Base-by-base conservation (phyloP, 768 basidiomycete species). In the Saitozyma podzolica region DNA sequence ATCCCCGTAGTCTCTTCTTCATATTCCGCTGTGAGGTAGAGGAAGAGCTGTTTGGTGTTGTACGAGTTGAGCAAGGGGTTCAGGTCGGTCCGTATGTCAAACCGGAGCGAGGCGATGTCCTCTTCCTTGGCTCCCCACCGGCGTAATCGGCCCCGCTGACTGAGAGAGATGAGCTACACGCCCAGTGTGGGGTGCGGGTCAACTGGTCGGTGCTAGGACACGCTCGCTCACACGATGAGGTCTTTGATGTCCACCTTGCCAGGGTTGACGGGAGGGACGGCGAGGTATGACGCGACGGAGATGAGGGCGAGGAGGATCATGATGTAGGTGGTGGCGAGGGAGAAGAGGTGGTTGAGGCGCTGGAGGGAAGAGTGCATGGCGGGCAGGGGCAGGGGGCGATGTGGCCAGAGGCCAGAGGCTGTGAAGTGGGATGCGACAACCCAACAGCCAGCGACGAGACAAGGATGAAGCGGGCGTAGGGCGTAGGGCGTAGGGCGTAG, bases 1-100 rank as follows among this genome's bases (percentile, higher is more conserved):
- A 53, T 54, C n/a, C 58, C 58, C 3, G 56, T 61, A 11, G 19
- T 37, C n/a, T 48, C 56, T n/a, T 70, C 74, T 49, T 54, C 51
- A 40, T 73, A 73, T 6, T 63, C 42, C 14, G 74, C 74, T 10
- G 72, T 73, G 0, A 76, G 61, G 54, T 76, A 71, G 37, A 76
- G 59, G 61, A 76, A 73, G 3, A 76, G 61, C 48, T 76, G 74
- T 62, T 76, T 76, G 20, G 74, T 76, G 54, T 76, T 76, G 61
- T 71, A 76, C 11, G 74, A 73, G 63, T 69, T 72, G 20, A 76
- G 66, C 9, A 76, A 48, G 14, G 72, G 68, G 42, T 67, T 68
- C 13, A 76, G 62, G 52, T 76, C 74, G 29, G 72, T 65, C n/a
- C 68, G 65, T 6, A 76, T 37, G 50, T 76, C 74, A 59, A 76